Evolutionary conservation across 331 rosid species (phyloP), one percentile per base, ranked within the genome.

Genomic region (Malus hybrid): DNA sequence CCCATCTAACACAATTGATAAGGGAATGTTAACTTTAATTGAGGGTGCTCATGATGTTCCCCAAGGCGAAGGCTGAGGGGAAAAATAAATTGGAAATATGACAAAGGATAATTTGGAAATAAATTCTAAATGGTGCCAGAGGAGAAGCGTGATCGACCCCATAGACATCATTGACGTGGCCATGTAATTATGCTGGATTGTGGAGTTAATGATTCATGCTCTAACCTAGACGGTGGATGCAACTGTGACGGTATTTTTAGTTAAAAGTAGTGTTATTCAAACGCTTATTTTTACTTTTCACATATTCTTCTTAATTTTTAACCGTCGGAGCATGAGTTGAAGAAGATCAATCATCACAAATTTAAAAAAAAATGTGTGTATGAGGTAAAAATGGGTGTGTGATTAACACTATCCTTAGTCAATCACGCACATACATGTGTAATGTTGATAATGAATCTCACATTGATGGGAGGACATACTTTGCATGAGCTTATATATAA

Each of bases 141-240:
- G 57, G 12, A 13, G 74, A 61, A 62, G 10, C 65, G 19, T 6
- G 39, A 78, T 67, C 14, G 77, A 61, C 59, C 70, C 54, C 57
- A 59, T 33, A 39, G 13, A 39, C 46, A 14, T 52, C 8, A 52
- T 22, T 64, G 75, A 83, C 56, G 7, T 56, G 78, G 79, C 32
- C 85, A 72, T 4, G 84, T 80, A 83, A 79, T 85, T 80, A 88
- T 85, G 93, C 91, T 78, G 86, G 92, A 89, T 89, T 84, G 90
- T 80, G 93, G 94, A 77, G 83, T 84, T 85, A 81, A 88, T 83
- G 89, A 88, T 90, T 42, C 88, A 87, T 33, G 33, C 16, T 19
- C 59, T 14, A 52, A 52, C 77, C 36, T 6, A 39, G 4, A 10
- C 4, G 4, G 46, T 39, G 46, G 13, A 39, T 10, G 46, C 12